Conservation (phyloP, 2,329 filamentous ascomycete species). For the Blumeria hordei region DNA sequence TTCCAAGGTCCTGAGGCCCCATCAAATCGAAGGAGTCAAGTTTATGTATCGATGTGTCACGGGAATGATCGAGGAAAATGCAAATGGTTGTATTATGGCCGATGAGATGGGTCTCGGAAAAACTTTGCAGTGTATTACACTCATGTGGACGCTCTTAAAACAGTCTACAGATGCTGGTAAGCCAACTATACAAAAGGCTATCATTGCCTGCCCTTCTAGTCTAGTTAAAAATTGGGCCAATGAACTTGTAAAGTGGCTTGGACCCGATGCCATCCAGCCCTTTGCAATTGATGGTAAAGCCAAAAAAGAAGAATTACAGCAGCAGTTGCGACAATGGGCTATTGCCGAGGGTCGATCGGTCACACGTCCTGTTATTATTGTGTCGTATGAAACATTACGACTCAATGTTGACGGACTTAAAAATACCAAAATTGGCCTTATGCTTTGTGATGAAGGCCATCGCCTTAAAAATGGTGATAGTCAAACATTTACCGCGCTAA, state of each 20-base stretch:
- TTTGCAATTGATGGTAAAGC: slow-evolving; percentile 96
- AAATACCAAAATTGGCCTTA: slow-evolving; percentile 69
- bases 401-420: slow-evolving; percentile 78
- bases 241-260: slow-evolving; percentile 89
- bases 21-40: slow-evolving; percentile 95
- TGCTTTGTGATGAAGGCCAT: slow-evolving; percentile 93
- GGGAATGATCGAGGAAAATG: slow-evolving; percentile 80
- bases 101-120: slow-evolving; percentile 98
- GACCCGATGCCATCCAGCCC: slow-evolving; percentile 67
- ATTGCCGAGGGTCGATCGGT: slow-evolving; percentile 76
- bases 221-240: slow-evolving; percentile 96
- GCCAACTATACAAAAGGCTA: slow-evolving; percentile 79
- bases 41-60: slow-evolving; percentile 92
- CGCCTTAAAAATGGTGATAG: slow-evolving; percentile 91
- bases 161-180: slow-evolving; percentile 92
- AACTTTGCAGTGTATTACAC: slow-evolving; percentile 84
- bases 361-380: slow-evolving; percentile 80
- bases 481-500: slow-evolving; percentile 79
- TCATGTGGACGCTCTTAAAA: slow-evolving; percentile 92
- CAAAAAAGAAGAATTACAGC: slow-evolving; percentile 73
- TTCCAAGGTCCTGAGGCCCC: slow-evolving; percentile 72
- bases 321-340: slow-evolving; percentile 84
- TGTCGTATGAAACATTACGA: slow-evolving; percentile 89
- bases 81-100: slow-evolving; percentile 96
- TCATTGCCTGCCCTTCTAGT: slow-evolving; percentile 91